A percentile compares a stretch with the other conserved stretches of the same genome.
Conservation (phyloP, 78 protist species). For the Planoprotostelium fungivorum region DNA sequence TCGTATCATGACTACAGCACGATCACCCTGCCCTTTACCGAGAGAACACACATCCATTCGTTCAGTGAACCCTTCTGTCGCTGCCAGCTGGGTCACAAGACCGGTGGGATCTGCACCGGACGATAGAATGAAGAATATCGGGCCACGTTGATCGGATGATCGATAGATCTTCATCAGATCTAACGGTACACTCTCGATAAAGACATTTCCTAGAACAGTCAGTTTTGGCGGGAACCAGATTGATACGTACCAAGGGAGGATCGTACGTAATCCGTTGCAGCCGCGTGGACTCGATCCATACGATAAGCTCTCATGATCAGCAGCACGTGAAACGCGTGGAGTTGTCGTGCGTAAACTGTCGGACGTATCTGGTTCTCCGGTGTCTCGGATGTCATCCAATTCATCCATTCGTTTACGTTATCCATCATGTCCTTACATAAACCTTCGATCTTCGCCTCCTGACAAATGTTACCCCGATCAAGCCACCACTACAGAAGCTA, state of each 20-base stretch:
- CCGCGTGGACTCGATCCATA: constrained; percentile 80
- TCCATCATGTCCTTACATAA: background rate
- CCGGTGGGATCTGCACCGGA: constrained; percentile 88
- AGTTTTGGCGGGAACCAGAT: no score
- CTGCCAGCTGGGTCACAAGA: constrained; percentile 32
- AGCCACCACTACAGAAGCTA: background rate
- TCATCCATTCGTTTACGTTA: background rate
- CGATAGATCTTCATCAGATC: constrained; percentile 23
- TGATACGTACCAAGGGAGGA: background rate
- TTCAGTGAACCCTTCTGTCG: background rate
- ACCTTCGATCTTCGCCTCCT: background rate
- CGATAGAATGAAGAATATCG: constrained; percentile 84
- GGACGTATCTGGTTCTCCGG: constrained; percentile 27
- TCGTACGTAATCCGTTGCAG: constrained; percentile 52
- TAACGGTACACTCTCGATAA: constrained; percentile 16
- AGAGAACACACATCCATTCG: constrained; percentile 67
- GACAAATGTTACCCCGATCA: no score
- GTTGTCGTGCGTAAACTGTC: background rate
- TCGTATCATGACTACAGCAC: constrained; percentile 64
- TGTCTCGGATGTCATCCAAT: background rate
- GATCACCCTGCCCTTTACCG: constrained; percentile 89
- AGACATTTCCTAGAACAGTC: constrained; percentile 42
- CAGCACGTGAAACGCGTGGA: background rate
- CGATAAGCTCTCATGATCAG: constrained; percentile 69
- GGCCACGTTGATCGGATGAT: constrained; percentile 43